Conservation (phyloP, 441 rosid species). For the Iberis amara region DNA sequence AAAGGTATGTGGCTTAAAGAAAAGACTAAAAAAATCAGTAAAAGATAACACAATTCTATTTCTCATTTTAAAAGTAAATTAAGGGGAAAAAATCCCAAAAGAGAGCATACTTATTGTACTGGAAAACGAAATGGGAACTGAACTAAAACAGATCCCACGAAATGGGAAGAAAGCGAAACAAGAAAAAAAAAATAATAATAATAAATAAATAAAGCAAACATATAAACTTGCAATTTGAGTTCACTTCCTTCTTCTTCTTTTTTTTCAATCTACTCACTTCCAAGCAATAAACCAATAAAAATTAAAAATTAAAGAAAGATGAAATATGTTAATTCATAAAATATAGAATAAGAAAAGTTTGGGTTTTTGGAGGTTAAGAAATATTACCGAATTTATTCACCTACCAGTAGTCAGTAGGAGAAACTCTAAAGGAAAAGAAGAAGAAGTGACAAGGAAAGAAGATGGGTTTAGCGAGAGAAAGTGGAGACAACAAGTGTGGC, state of each 20-base stretch:
- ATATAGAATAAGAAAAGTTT: slow-evolving; percentile 14
- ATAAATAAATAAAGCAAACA: slow-evolving; percentile 1
- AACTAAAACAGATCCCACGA: slow-evolving; percentile 27
- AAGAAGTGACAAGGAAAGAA: slow-evolving; percentile 17
- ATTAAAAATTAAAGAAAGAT: slow-evolving; percentile 21
- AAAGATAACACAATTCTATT: neutral
- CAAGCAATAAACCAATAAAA: slow-evolving; percentile 8
- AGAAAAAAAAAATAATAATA: slow-evolving; percentile 1
- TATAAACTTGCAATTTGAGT: slow-evolving; percentile 17
- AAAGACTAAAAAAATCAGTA: too few relatives aligned
- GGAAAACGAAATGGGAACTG: slow-evolving; percentile 16
- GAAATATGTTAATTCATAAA: slow-evolving; percentile 18
- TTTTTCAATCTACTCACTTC: slow-evolving; percentile 11
- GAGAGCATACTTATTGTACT: slow-evolving; percentile 14
- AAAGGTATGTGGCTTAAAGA: too few relatives aligned
- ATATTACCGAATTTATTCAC: slow-evolving; percentile 31
- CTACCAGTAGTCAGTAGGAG: slow-evolving; percentile 26
- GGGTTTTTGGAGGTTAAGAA: slow-evolving; percentile 20
- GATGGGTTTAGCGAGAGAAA: slow-evolving; percentile 27
- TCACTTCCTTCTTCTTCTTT: neutral
- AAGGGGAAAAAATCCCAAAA: slow-evolving; percentile 2
- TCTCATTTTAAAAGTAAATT: neutral
- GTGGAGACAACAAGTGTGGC: slow-evolving; percentile 27
- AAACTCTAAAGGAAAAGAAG: slow-evolving; percentile 11
- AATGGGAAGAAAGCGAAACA: slow-evolving; percentile 25